Evolutionary conservation across 495 filamentous ascomycete genomes (phyloP).

Genomic region (Penicillium ucsense): DNA sequence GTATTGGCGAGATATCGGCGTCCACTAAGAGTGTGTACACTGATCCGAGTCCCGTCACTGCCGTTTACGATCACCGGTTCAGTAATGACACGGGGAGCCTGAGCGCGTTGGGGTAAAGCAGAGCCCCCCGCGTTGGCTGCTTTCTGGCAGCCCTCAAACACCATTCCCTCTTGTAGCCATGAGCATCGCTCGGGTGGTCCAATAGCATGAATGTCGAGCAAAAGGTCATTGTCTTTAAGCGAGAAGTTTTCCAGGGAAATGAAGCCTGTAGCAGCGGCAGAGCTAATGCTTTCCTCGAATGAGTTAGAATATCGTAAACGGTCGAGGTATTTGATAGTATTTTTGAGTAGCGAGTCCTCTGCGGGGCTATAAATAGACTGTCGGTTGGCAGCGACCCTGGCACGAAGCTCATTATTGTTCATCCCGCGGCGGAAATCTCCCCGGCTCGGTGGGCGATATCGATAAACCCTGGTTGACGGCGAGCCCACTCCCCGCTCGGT

Average conservation of each 20-base stretch:
- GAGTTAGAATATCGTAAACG: conserved; percentile 46
- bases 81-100: conserved; percentile 16
- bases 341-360: conserved; percentile 39
- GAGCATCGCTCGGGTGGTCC: conserved; percentile 48
- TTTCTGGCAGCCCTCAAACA: conserved; percentile 55
- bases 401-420: conserved; percentile 36
- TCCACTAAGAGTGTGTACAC: conserved; percentile 21
- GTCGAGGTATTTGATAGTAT: conserved; percentile 57
- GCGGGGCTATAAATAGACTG: conserved; percentile 40
- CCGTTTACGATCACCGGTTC: conserved; percentile 35
- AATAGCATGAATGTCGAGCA: conserved; percentile 48
- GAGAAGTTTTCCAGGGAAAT: conserved; percentile 32
- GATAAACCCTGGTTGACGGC: conserved; percentile 23
- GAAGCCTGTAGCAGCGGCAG: conserved; percentile 41
- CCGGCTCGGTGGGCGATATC: conserved; percentile 27
- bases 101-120: conserved; percentile 19
- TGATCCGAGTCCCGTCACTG: conserved; percentile 24
- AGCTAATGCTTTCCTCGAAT: conserved; percentile 45
- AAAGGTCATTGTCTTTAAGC: conserved; percentile 49
- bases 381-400: conserved; percentile 40
- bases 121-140: conserved; percentile 25
- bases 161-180: conserved; percentile 55
- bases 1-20: conserved; percentile 29
- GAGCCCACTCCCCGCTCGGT: conserved; percentile 16
- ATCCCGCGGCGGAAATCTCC: conserved; percentile 19